A percentile compares a stretch with the other conserved stretches of the same genome.
phyloP scores from a whole-genome alignment of 2,329 filamentous ascomycete species.

The Trichoderma koningii region DNA sequence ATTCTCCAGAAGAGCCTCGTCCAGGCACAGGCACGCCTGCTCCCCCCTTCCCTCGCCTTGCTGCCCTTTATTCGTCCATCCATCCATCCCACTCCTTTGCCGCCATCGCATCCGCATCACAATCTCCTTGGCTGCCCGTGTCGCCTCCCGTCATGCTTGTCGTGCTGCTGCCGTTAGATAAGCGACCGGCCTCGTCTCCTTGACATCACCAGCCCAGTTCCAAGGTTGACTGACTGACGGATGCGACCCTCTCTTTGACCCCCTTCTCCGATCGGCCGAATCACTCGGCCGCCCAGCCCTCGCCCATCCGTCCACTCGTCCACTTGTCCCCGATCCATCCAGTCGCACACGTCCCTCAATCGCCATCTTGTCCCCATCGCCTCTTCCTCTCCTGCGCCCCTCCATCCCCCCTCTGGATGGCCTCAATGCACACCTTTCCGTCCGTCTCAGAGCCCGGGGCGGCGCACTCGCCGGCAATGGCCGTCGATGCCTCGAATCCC shows the following conservation, averaged over 20 bases:
- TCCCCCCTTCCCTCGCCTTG: background rate
- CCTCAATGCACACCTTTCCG: conserved; percentile 23
- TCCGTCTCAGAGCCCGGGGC: conserved; percentile 14
- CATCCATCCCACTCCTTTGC: background rate
- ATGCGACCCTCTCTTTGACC: background rate
- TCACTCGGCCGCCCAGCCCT: conserved; percentile 17
- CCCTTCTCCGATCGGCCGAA: conserved; percentile 23
- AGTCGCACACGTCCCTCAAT: background rate
- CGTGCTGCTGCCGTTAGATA: conserved; percentile 22
- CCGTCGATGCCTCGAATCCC: conserved; percentile 28
- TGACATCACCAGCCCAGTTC: conserved; percentile 10
- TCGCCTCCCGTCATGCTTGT: conserved; percentile 15
- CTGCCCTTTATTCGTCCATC: background rate
- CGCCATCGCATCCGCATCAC: background rate
- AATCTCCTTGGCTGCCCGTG: background rate
- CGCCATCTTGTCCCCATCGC: conserved; percentile 4
- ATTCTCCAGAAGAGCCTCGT: background rate
- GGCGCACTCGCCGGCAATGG: conserved; percentile 21
- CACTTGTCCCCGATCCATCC: no score
- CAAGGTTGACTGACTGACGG: background rate
- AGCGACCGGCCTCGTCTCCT: conserved; percentile 24
- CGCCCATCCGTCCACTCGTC: background rate
- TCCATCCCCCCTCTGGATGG: conserved; percentile 1
- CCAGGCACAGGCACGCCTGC: background rate
- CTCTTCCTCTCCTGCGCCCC: no score